Evolutionary conservation across 1,284 basidiomycete genomes (phyloP), one percentile per base, ranked within the genome.

Genomic region (Heterobasidion occidentale): DNA sequence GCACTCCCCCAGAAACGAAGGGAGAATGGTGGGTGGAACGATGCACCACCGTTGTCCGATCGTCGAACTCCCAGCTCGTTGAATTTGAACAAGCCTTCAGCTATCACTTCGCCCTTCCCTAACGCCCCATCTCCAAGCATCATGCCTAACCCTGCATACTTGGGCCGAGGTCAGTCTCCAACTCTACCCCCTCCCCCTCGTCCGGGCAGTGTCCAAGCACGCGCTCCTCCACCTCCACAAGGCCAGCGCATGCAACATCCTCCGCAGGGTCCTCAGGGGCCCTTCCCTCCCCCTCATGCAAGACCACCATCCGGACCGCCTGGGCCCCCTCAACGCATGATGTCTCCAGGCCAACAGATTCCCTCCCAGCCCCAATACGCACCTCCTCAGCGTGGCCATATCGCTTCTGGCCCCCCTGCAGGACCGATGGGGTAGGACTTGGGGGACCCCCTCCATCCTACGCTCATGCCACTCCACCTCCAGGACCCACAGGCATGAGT

Each of bases 81-180:
- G 8, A 75, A 69, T 53, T 62, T 72, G 27, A 71, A 69, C 48
- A 89, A 89, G 64, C 83, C 81, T 1, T 74, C 76, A 3, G 81
- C 91, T 1, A 96, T 98, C 69, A 87, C 86, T 14, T 83, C 91
- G 33, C 94, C 94, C 1, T 97, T 98, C 84, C 91, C 93, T 8
- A 92, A 91, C 62, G 77, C 77, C 1, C 68, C 73, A 11, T 63
- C 69, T 15, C 72, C 74, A 34, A 74, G 74, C 15, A 74, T 77
- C 19, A 71, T 72, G 11, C 77, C 77, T 51, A 76, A 79, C 9
- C 75, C 78, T 8, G 73, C 80, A 4, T 36, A 51, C 58, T 54
- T 67, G 12, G 69, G 65, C 4, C 77, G 74, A 34, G 72, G 72
- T 3, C 76, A 78, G 55, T 66, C 68, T 5, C 65, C 70, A 2